A percentile compares a stretch with the other conserved stretches of the same genome.
These are phyloP conservation scores for Hymenoscyphus albidus DNA, from an alignment of 2,329 filamentous ascomycete genomes.

Conservation along the genomic window DNA sequence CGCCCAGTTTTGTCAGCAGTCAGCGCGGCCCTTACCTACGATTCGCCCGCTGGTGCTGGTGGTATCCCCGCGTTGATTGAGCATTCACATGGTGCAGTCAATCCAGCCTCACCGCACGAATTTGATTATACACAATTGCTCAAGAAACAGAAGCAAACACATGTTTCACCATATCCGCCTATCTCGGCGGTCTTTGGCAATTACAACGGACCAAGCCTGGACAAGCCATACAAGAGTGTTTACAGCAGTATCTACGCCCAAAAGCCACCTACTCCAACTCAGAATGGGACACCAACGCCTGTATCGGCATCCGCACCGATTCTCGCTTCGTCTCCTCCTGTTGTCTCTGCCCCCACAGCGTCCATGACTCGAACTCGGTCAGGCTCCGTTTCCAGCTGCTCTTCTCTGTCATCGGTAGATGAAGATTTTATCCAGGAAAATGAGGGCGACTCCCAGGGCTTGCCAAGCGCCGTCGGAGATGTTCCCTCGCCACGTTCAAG, in stretches of 20 bases:
- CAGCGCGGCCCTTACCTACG: slow-evolving; percentile 14
- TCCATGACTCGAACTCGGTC: slow-evolving; percentile 18
- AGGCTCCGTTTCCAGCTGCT: slow-evolving; percentile 34
- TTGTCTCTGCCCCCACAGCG: not conserved
- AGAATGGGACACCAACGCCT: not conserved
- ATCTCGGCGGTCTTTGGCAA: not conserved
- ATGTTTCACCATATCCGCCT: slow-evolving; percentile 6
- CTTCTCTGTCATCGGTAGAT: slow-evolving; percentile 38
- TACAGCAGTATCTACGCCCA: not conserved
- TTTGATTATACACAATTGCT: slow-evolving; percentile 8
- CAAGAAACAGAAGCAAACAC: slow-evolving; percentile 15
- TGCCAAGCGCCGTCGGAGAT: slow-evolving; percentile 3
- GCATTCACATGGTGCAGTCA: not conserved
- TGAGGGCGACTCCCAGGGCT: not conserved
- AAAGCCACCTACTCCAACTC: not conserved
- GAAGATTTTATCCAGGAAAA: slow-evolving; percentile 25
- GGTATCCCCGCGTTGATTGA: slow-evolving; percentile 5
- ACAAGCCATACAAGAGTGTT: not conserved
- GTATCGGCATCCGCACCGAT: not conserved
- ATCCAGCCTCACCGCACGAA: slow-evolving; percentile 8
- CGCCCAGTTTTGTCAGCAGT: slow-evolving; percentile 14
- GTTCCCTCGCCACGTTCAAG: not conserved
- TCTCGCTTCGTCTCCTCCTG: not conserved
- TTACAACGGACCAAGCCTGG: not conserved
- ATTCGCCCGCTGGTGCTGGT: not conserved